phyloP scores from a whole-genome alignment of 768 basidiomycete species.

The Rhodotorula diobovata region DNA sequence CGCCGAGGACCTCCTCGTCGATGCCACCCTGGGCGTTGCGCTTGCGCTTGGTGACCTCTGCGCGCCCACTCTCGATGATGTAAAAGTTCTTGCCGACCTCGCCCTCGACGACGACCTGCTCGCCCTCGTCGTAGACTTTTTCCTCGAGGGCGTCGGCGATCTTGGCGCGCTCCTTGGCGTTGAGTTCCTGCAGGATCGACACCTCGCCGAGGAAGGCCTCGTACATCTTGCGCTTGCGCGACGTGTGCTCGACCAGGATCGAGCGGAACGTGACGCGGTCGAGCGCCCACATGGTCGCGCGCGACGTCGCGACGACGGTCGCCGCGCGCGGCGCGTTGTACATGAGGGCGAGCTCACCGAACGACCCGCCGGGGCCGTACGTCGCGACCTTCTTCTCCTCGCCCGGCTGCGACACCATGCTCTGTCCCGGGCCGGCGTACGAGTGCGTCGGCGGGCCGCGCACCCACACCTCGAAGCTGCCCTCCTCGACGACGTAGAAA shows the following conservation, averaged over 20 bases:
- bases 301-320: slow-evolving; percentile 77
- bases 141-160: slow-evolving; percentile 93
- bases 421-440: slow-evolving; percentile 45
- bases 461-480: slow-evolving; percentile 72
- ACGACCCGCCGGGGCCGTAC: slow-evolving; percentile 76
- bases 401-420: slow-evolving; percentile 48
- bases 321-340: slow-evolving; percentile 95
- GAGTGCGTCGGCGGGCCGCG: slow-evolving; percentile 41
- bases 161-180: slow-evolving; percentile 85
- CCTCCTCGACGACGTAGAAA: slow-evolving; percentile 94
- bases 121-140: slow-evolving; percentile 71
- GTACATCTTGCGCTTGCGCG: slow-evolving; percentile 88
- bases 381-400: slow-evolving; percentile 59
- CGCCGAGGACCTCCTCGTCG: slow-evolving; percentile 67
- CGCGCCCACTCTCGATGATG: slow-evolving; percentile 92
- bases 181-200: slow-evolving; percentile 75
- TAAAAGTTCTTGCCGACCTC: slow-evolving; percentile 97
- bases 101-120: slow-evolving; percentile 82
- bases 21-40: slow-evolving; percentile 52
- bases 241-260: slow-evolving; percentile 88
- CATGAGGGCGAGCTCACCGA: slow-evolving; percentile 96
- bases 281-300: slow-evolving; percentile 79
- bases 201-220: slow-evolving; percentile 92
- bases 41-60: slow-evolving; percentile 73
- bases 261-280: slow-evolving; percentile 98